Base-by-base conservation (phyloP, 805 yeast species). In the Candida morakotiae region DNA sequence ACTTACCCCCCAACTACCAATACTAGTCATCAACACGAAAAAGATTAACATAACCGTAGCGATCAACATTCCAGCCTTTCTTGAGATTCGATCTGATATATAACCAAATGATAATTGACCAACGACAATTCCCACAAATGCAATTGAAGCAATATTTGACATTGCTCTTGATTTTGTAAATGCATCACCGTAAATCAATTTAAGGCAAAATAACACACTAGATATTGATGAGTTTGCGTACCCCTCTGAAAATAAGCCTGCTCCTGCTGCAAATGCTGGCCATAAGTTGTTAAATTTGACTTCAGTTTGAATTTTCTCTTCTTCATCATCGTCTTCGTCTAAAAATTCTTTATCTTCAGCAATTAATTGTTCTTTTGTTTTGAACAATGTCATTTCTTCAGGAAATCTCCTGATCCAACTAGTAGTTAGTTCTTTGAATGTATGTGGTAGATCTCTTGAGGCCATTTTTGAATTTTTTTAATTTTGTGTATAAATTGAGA, bases 211-310 rank as follows among this genome's bases (percentile, higher is more conserved):
- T 24, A 81, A 71, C 13, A 83, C 94, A 8, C 93, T 74, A 42
- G 86, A 75, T 39, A 87, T 83, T 37, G 93, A 81, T 62, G 85
- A 86, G 58, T 88, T 88, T 43, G 87, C 83, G 56, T 88, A 89
- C 37, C 97, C 97, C 62, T 91, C 98, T 26, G 94, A 82, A 62
- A 89, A 88, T 32, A 89, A 70, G 38, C 96, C 97, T 0, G 96
- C 93, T 44, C 97, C 97, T 1, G 95, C 81, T 9, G 87, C 81
- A 38, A 83, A 68, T 34, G 85, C 79, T 5, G 91, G 80, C 82
- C 87, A 75, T 17, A 56, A 43, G 19, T 44, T 51, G 14, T 43
- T 52, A 40, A 28, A 54, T 48, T 32, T 47, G 8, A 52, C 55
- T 22, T 31, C 35, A 9, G 35, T 48, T n/a, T n/a, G n/a, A n/a